A percentile compares a stretch with the other conserved stretches of the same genome.
These are phyloP conservation scores for Microcos paniculata DNA, from an alignment of 345 rosid genomes.

Conservation along the genomic window DNA sequence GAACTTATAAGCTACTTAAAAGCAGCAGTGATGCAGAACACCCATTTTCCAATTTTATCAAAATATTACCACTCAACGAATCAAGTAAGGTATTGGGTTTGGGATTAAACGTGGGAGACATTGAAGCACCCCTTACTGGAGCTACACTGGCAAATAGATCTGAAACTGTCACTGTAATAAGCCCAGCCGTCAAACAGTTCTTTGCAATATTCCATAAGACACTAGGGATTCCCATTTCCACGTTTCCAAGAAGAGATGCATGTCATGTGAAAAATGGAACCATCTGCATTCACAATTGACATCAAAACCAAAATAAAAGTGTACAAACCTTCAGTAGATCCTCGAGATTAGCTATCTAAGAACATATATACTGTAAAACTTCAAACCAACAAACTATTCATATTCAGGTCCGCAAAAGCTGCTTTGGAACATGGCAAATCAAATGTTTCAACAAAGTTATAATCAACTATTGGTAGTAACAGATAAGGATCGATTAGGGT, in stretches of 20 bases:
- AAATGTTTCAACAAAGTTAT: neutral
- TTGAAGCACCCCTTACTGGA: slow-evolving; percentile 66
- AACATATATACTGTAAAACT: neutral
- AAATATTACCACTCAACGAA: slow-evolving; percentile 24
- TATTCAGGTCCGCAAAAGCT: neutral
- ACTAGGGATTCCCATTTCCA: slow-evolving; percentile 47
- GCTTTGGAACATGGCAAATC: neutral
- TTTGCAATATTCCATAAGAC: slow-evolving; percentile 51
- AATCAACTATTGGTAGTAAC: too few species aligned
- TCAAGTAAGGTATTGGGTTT: slow-evolving; percentile 27
- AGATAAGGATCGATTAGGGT: neutral
- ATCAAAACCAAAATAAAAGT: slow-evolving; percentile 9
- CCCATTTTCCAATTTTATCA: neutral
- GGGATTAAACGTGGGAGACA: slow-evolving; percentile 85
- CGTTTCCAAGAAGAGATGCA: slow-evolving; percentile 17
- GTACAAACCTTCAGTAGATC: neutral
- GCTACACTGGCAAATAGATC: slow-evolving; percentile 61
- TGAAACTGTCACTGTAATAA: slow-evolving; percentile 61
- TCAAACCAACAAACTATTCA: neutral
- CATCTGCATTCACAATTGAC: slow-evolving; percentile 37
- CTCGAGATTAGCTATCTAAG: neutral
- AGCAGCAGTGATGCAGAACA: slow-evolving; percentile 6
- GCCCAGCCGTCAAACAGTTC: slow-evolving; percentile 52
- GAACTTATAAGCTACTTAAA: slow-evolving; percentile 16
- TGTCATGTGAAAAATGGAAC: slow-evolving; percentile 18